Percentiles rank a stretch among this genome's conserved stretches.
Conservation (phyloP, 2,329 filamentous ascomycete species). For the Fusarium zealandicum region DNA sequence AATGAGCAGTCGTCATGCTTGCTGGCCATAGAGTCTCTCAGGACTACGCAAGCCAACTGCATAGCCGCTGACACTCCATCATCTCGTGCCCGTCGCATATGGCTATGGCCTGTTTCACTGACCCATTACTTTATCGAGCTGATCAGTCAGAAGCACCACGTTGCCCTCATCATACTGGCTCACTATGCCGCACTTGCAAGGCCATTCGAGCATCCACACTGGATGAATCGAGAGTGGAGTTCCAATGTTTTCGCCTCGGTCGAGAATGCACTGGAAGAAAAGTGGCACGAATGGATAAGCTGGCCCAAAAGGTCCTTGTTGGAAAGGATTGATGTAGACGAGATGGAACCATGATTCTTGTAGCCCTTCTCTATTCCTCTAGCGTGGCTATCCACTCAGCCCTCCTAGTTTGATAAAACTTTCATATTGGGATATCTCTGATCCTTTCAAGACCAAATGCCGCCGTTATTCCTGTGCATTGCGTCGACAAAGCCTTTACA, state of each 20-base stretch:
- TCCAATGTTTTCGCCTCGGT: conserved; percentile 8
- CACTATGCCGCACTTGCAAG: conserved; percentile 22
- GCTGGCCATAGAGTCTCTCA: conserved; percentile 18
- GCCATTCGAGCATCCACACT: conserved; percentile 20
- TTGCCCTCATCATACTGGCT: conserved; percentile 21
- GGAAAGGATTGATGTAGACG: conserved; percentile 19
- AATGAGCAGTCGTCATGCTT: conserved; percentile 24
- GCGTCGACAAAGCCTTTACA: too few relatives aligned
- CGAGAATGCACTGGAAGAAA: conserved; percentile 6
- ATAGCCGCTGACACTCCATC: neutral
- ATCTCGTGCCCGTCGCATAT: conserved; percentile 7
- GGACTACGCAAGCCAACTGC: conserved; percentile 13
- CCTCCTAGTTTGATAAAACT: too few relatives aligned
- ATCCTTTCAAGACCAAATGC: too few relatives aligned
- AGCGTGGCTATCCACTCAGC: too few relatives aligned
- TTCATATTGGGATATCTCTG: too few relatives aligned
- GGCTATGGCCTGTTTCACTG: conserved; percentile 28
- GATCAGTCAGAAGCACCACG: conserved; percentile 17
- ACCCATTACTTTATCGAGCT: conserved; percentile 23
- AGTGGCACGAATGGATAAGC: conserved; percentile 20
- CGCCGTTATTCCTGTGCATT: too few relatives aligned
- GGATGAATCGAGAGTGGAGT: conserved; percentile 25
- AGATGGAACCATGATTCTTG: conserved; percentile 12
- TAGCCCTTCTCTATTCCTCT: too few relatives aligned
- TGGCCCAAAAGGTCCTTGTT: conserved; percentile 20